Evolutionary conservation across 2,329 filamentous ascomycete species (phyloP).

Genomic region (Tricladium varicosporioides): DNA sequence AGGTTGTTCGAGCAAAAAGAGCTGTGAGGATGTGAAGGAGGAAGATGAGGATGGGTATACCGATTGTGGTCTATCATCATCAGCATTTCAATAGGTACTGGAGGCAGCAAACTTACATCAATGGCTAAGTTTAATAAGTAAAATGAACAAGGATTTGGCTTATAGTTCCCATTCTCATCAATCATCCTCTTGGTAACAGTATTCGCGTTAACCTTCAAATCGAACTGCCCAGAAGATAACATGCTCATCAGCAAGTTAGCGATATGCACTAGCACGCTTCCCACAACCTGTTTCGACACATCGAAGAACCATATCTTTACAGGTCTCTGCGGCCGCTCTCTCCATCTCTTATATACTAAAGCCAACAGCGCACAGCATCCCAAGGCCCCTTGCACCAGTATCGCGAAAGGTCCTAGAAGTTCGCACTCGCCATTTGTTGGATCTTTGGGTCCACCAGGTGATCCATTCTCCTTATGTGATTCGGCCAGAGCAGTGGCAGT

Average conservation of each 20-base stretch:
- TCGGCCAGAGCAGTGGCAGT: slow-evolving; percentile 26
- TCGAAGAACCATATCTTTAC: slow-evolving; percentile 98
- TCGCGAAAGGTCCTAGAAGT: slow-evolving; percentile 84
- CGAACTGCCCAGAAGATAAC: slow-evolving; percentile 84
- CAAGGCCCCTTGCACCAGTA: slow-evolving; percentile 84
- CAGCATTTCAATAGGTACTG: background rate
- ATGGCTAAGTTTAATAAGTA: slow-evolving; percentile 93
- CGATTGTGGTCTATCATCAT: slow-evolving; percentile 77
- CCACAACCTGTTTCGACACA: slow-evolving; percentile 94
- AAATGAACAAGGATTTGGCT: slow-evolving; percentile 93
- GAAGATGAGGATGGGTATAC: slow-evolving; percentile 90
- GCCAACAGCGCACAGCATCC: slow-evolving; percentile 80
- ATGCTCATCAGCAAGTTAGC: slow-evolving; percentile 96
- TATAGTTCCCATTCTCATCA: slow-evolving; percentile 52
- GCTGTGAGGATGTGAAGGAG: slow-evolving; percentile 77
- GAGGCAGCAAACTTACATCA: slow-evolving; percentile 65
- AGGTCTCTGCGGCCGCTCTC: slow-evolving; percentile 86
- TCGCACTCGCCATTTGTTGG: slow-evolving; percentile 71
- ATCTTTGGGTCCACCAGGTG: background rate
- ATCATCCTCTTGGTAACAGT: slow-evolving; percentile 32
- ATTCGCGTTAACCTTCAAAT: slow-evolving; percentile 55
- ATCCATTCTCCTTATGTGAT: background rate
- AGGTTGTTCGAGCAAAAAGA: slow-evolving; percentile 69
- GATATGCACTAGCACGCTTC: slow-evolving; percentile 84
- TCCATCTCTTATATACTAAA: slow-evolving; percentile 89